Conservation (phyloP, 208 protist species). For the Angomonas desouzai region DNA sequence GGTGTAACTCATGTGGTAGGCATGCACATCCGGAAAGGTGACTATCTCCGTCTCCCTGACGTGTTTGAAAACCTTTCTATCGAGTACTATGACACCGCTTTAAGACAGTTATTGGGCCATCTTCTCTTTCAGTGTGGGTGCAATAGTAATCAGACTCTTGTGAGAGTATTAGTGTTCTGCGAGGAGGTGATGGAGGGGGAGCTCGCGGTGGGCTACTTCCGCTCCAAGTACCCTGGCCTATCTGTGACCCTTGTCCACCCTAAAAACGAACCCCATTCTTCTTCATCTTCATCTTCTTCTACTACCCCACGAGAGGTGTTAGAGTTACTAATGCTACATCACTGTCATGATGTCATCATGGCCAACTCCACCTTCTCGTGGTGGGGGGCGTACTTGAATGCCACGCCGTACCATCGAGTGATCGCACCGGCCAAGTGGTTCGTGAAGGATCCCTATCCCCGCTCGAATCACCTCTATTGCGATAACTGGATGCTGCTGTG, state of each 20-base stretch:
- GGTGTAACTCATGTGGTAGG: conserved; percentile 37
- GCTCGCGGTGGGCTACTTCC: conserved; percentile 44
- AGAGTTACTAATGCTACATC: conserved; percentile 76
- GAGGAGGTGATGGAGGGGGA: conserved; percentile 59
- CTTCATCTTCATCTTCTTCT: background rate
- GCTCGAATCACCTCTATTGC: conserved; percentile 75
- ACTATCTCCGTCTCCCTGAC: conserved; percentile 67
- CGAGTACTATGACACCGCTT: conserved; percentile 66
- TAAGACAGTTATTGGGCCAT: conserved; percentile 61
- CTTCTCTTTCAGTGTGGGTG: conserved; percentile 14
- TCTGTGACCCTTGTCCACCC: conserved; percentile 44
- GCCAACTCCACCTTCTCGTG: conserved; percentile 86
- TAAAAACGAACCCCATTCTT: background rate
- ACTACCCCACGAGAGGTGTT: conserved; percentile 58
- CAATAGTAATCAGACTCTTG: background rate
- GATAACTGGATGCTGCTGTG: conserved; percentile 66
- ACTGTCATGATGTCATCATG: conserved; percentile 85
- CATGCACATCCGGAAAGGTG: conserved; percentile 75
- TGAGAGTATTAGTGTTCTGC: conserved; percentile 73
- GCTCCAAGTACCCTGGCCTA: conserved; percentile 50
- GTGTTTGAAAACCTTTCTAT: conserved; percentile 66
- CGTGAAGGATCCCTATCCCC: conserved; percentile 65
- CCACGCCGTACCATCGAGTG: conserved; percentile 45
- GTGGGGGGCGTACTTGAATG: conserved; percentile 83
- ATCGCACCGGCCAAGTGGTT: conserved; percentile 78